A percentile compares a stretch with the other conserved stretches of the same genome.
Conservation (phyloP, 148 eudicot species). For the Vaccinium corymbosum region DNA sequence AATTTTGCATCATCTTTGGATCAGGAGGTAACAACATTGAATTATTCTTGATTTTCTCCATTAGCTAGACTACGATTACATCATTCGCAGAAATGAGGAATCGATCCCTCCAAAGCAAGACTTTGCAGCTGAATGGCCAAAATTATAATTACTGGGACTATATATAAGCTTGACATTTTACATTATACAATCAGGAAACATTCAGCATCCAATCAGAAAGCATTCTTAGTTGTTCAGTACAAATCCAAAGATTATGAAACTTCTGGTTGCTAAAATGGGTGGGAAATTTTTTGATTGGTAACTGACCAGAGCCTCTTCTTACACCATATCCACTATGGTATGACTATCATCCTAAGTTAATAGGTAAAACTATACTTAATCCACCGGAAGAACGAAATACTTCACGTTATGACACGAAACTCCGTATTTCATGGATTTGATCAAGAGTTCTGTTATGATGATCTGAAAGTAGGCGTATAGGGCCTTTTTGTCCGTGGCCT, state of each 20-base stretch:
- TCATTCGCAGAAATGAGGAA: neutral
- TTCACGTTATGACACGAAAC: neutral
- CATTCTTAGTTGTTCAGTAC: neutral
- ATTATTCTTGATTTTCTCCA: neutral
- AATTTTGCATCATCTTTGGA: neutral
- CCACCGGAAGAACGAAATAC: neutral
- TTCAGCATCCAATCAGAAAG: neutral
- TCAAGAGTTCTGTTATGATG: neutral
- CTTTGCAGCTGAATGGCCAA: neutral
- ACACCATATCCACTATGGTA: neutral
- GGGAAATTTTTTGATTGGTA: neutral
- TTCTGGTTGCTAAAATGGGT: neutral
- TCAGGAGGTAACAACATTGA: neutral
- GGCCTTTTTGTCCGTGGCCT: too few species aligned
- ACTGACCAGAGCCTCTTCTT: neutral
- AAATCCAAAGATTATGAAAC: neutral
- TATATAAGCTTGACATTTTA: neutral
- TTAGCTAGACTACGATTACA: neutral
- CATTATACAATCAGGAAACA: neutral
- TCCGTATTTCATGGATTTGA: neutral
- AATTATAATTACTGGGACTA: neutral
- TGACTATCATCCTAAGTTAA: neutral
- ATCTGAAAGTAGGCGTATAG: neutral
- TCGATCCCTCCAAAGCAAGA: conserved; percentile 5
- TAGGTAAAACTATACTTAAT: neutral